These are phyloP conservation scores for Alternaria viburni DNA, from an alignment of 2,329 filamentous ascomycete species.

Conservation along the genomic window DNA sequence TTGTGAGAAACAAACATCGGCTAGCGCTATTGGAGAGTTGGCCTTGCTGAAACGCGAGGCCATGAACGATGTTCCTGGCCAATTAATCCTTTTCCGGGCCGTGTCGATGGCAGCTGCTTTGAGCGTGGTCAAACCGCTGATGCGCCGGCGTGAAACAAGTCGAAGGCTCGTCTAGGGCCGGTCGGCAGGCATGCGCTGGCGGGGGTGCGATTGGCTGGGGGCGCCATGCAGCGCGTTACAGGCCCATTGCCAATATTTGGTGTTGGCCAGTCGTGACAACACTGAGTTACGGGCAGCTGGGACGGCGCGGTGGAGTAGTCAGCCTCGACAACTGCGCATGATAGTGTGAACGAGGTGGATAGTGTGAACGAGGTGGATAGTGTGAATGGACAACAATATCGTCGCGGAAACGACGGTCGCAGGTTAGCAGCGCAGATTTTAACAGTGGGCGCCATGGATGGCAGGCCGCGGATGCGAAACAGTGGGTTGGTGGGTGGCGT, in stretches of 20 bases:
- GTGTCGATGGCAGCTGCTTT: conserved; percentile 22
- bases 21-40: conserved; percentile 2
- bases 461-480: conserved; percentile 29
- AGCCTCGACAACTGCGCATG: background rate
- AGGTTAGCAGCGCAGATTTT: background rate
- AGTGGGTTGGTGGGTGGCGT: conserved; percentile 27
- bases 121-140: conserved; percentile 39
- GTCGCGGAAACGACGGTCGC: background rate
- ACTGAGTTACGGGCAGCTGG: background rate
- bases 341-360: background rate
- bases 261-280: background rate
- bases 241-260: background rate
- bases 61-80: conserved; percentile 23
- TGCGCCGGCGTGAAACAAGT: conserved; percentile 38
- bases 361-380: no score
- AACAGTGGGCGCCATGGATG: background rate
- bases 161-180: conserved; percentile 23
- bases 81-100: conserved; percentile 12
- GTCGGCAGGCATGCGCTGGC: conserved; percentile 20
- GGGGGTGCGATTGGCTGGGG: conserved; percentile 29
- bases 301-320: conserved; percentile 14
- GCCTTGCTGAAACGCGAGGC: conserved; percentile 23
- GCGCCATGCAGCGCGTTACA: conserved; percentile 27
- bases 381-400: background rate
- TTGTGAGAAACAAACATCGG: conserved; percentile 1